Conservation (phyloP, 306 rosid species). For the Purshia tridentata region DNA sequence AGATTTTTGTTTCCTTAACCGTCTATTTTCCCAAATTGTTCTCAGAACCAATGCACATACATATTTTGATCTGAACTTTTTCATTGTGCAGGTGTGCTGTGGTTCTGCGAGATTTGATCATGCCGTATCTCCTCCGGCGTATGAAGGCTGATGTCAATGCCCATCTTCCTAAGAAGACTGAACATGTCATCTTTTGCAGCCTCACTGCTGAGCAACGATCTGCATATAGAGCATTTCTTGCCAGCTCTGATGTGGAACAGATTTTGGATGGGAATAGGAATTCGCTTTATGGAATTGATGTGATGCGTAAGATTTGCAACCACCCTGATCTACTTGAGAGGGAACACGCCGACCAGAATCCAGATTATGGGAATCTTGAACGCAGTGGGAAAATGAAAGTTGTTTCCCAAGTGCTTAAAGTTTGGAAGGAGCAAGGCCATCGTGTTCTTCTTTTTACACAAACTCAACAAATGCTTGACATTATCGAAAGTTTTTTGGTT, state of each 20-base stretch:
- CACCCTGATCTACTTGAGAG: slow-evolving; percentile 99
- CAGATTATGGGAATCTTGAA: slow-evolving; percentile 92
- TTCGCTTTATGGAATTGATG: slow-evolving; percentile 92
- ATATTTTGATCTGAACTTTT: slow-evolving; percentile 12
- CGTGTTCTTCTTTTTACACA: slow-evolving; percentile 92
- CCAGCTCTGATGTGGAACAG: slow-evolving; percentile 94
- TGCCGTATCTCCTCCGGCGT: slow-evolving; percentile 97
- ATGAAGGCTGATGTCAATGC: slow-evolving; percentile 98
- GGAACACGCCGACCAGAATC: slow-evolving; percentile 70
- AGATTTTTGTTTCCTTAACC: background rate
- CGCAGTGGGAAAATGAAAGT: slow-evolving; percentile 98
- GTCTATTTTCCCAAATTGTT: slow-evolving; percentile 1
- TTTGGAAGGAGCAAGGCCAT: slow-evolving; percentile 97
- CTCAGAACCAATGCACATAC: background rate
- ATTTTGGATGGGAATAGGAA: slow-evolving; percentile 82
- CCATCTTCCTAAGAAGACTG: slow-evolving; percentile 92
- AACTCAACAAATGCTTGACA: slow-evolving; percentile 95
- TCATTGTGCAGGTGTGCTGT: slow-evolving; percentile 83
- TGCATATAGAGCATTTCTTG: slow-evolving; percentile 92
- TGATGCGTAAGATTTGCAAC: slow-evolving; percentile 96
- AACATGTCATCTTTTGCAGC: slow-evolving; percentile 96
- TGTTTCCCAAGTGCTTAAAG: slow-evolving; percentile 86
- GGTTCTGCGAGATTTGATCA: slow-evolving; percentile 88
- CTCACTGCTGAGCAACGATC: slow-evolving; percentile 84
- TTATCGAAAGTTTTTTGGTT: slow-evolving; percentile 66